Evolutionary conservation across 2,329 filamentous ascomycete genomes (phyloP), one percentile per base, ranked within the genome.

Genomic region (Gaeumannomyces sp.): DNA sequence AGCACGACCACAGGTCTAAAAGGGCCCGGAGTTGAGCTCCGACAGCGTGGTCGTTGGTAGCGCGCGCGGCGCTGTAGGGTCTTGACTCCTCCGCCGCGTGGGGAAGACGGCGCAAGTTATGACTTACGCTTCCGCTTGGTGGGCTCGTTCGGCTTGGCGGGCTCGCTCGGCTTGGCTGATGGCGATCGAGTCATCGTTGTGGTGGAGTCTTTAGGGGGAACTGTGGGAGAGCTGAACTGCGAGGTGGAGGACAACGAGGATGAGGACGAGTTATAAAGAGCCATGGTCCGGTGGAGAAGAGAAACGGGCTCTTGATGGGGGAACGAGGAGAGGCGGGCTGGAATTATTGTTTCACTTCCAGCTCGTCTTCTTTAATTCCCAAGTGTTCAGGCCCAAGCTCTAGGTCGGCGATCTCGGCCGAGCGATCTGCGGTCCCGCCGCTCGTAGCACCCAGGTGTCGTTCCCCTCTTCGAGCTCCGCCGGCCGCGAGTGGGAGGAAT

Each of bases 121-220:
- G 59, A 64, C 73, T 72, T 75, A 80, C 79, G 79, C 74, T 82
- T 82, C 66, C 78, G 73, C 74, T 81, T 82, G 68, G 75, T 74
- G 31, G 74, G 67, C 73, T n/a, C n/a, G n/a, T n/a, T n/a, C n/a
- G n/a, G n/a, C n/a, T n/a, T n/a, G n/a, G n/a, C n/a, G n/a, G n/a
- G n/a, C n/a, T 79, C 81, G 67, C 73, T 67, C 22, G 78, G 76
- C 69, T 81, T 78, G 67, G 75, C 76, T 64, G 79, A 79, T 64
- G 77, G 75, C 71, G 79, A 78, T 67, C 75, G 77, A 66, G 75
- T 72, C 76, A 79, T 79, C 66, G 68, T 61, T 60, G 64, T 66
- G 62, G 64, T 69, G 65, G 65, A 63, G 61, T 63, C 61, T 58
- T 72, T 69, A 67, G 66, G 66, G 66, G 65, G 61, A 65, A 58